These are phyloP conservation scores for Hysterium pulicare DNA, from an alignment of 2,329 filamentous ascomycete genomes.

Conservation along the genomic window DNA sequence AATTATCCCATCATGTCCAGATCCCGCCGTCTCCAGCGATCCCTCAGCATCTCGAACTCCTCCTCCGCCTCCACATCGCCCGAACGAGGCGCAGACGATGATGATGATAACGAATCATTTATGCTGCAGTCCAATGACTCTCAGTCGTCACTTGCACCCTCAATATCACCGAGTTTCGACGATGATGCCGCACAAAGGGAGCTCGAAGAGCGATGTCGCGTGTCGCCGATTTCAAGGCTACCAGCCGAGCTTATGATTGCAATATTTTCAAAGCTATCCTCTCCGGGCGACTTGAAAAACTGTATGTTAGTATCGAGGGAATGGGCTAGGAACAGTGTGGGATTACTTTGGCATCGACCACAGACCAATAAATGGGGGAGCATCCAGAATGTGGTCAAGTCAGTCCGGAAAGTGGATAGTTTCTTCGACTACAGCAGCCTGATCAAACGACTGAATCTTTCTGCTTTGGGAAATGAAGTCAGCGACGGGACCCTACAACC, in stretches of 20 bases:
- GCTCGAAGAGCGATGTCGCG: conserved; percentile 62
- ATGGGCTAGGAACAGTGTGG: conserved; percentile 90
- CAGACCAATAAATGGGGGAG: conserved; percentile 84
- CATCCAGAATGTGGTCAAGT: conserved; percentile 74
- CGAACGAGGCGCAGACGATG: conserved; percentile 74
- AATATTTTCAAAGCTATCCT: conserved; percentile 81
- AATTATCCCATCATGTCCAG: conserved; percentile 30
- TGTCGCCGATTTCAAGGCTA: conserved; percentile 77
- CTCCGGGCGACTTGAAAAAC: conserved; percentile 72
- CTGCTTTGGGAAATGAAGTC: conserved; percentile 69
- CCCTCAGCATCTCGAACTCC: conserved; percentile 35
- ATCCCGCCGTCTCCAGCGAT: conserved; percentile 29
- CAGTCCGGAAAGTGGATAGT: conserved; percentile 67
- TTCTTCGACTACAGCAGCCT: conserved; percentile 89
- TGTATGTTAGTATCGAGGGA: conserved; percentile 93
- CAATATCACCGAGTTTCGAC: conserved; percentile 73
- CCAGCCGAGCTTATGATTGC: conserved; percentile 93
- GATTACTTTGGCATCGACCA: conserved; percentile 90
- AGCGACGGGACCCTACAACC: conserved; percentile 87
- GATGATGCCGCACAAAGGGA: conserved; percentile 57
- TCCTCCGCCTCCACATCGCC: conserved; percentile 72
- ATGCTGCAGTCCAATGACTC: conserved; percentile 81
- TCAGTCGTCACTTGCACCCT: conserved; percentile 81
- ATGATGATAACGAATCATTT: conserved; percentile 94
- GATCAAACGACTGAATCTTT: conserved; percentile 88